A percentile compares a stretch with the other conserved stretches of the same genome.
Evolutionary conservation across 208 protist genomes (phyloP).

Genomic region (Acanthamoeba sp.): DNA sequence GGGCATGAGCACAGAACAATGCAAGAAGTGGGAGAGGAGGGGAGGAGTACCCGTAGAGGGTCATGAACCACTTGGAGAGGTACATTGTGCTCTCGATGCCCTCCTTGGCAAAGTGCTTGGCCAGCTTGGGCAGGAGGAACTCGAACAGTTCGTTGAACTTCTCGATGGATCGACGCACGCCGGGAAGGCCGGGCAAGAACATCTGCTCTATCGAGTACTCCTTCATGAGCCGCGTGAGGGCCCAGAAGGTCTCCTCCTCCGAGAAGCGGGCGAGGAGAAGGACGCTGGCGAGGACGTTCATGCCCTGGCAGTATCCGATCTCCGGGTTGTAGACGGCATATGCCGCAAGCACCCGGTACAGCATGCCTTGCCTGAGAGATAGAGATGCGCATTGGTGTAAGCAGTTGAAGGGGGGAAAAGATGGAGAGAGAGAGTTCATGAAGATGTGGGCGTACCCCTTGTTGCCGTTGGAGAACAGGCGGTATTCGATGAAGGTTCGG

Average conservation of each 20-base stretch:
- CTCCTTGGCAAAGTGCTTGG: constrained; percentile 9
- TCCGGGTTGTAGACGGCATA: constrained; percentile 76
- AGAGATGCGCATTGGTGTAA: not conserved
- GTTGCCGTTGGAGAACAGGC: constrained; percentile 1
- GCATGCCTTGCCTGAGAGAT: not conserved
- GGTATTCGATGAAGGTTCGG: constrained; percentile 25
- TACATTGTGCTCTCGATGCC: constrained; percentile 59
- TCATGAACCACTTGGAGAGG: constrained; percentile 77
- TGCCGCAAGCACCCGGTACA: constrained; percentile 45
- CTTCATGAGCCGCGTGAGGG: constrained; percentile 6
- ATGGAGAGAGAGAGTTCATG: not conserved
- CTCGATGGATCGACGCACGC: not conserved
- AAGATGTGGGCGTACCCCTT: constrained; percentile 13
- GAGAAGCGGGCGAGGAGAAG: constrained; percentile 70
- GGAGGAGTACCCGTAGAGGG: constrained; percentile 38
- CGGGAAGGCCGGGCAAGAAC: not conserved
- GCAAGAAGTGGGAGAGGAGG: not conserved
- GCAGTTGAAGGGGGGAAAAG: no score
- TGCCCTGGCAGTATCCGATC: constrained; percentile 80
- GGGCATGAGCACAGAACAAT: not conserved
- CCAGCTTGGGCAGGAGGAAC: not conserved
- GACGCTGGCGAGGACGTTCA: constrained; percentile 62
- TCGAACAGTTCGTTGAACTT: constrained; percentile 41
- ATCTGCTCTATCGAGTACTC: not conserved
- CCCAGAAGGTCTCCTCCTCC: constrained; percentile 60